Conservation (phyloP, 2,329 filamentous ascomycete species). For the Cercospora zeae-maydis region DNA sequence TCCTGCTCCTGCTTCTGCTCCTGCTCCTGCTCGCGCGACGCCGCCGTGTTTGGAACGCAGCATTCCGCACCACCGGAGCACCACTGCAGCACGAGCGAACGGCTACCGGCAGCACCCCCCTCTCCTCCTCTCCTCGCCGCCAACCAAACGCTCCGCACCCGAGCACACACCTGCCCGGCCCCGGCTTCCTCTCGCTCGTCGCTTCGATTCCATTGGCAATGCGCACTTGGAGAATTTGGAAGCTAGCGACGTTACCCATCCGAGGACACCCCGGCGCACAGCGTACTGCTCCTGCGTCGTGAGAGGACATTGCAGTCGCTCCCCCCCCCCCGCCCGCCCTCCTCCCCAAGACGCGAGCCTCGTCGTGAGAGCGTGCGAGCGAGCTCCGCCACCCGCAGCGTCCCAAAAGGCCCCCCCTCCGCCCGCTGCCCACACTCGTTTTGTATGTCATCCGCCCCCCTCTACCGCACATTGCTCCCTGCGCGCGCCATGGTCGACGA, state of each 20-base stretch:
- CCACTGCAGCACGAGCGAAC: constrained; percentile 1
- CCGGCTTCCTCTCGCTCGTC: constrained; percentile 2
- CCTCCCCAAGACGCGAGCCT: constrained; percentile 1
- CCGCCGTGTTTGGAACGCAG: constrained; percentile 8
- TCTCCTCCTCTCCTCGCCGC: not conserved
- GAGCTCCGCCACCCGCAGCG: constrained; percentile 8
- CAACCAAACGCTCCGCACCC: constrained; percentile 8
- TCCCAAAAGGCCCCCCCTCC: not conserved
- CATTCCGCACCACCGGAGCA: constrained; percentile 1
- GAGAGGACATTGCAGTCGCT: not conserved
- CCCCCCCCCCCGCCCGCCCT: too few relatives aligned
- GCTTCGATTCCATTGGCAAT: constrained; percentile 9
- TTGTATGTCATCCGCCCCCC: constrained; percentile 11
- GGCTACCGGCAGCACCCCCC: constrained; percentile 8
- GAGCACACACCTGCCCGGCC: constrained; percentile 7
- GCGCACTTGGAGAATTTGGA: constrained; percentile 10
- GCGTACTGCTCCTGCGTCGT: not conserved
- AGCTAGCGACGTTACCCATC: constrained; percentile 7
- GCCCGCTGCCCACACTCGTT: constrained; percentile 17
- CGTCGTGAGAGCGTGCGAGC: constrained; percentile 13
- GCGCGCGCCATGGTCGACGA: constrained; percentile 7
- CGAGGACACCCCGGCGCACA: constrained; percentile 6
- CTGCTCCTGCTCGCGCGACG: too few relatives aligned
- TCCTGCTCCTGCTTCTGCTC: too few relatives aligned
- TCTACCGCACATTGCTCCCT: not conserved